These are phyloP conservation scores for Psilocybe sp. DNA, from an alignment of 768 basidiomycete species.

Conservation along the genomic window DNA sequence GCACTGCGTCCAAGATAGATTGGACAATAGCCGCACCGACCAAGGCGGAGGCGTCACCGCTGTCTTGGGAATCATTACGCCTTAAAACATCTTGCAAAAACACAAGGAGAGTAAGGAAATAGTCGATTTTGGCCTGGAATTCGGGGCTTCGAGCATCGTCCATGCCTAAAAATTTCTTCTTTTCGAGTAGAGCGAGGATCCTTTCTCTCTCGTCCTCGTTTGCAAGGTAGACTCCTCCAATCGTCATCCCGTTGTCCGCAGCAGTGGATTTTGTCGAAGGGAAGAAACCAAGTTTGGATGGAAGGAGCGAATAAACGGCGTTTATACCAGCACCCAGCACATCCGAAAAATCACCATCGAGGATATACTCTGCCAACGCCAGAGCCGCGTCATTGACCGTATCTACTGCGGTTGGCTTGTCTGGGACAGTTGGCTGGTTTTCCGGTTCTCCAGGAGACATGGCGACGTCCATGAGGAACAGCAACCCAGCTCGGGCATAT, in stretches of 20 bases:
- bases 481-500: constrained; percentile 84
- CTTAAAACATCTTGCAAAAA: constrained; percentile 88
- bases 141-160: constrained; percentile 75
- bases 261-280: constrained; percentile 38
- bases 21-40: constrained; percentile 82
- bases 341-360: constrained; percentile 98
- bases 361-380: constrained; percentile 87
- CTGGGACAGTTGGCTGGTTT: constrained; percentile 37
- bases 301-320: constrained; percentile 89
- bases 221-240: constrained; percentile 61
- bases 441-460: constrained; percentile 73
- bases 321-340: constrained; percentile 91
- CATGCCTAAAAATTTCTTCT: constrained; percentile 58
- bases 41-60: constrained; percentile 56
- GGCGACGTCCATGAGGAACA: constrained; percentile 95
- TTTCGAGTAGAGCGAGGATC: constrained; percentile 45
- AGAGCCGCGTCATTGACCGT: constrained; percentile 83
- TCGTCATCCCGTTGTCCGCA: constrained; percentile 59
- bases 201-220: constrained; percentile 55
- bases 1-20: constrained; percentile 79
- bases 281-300: constrained; percentile 78
- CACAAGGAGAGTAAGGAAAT: constrained; percentile 87
- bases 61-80: constrained; percentile 53
- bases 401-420: constrained; percentile 39
- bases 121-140: constrained; percentile 78